These are phyloP conservation scores for Penicillium coprophilum DNA, from an alignment of 495 filamentous ascomycete species.

Conservation along the genomic window DNA sequence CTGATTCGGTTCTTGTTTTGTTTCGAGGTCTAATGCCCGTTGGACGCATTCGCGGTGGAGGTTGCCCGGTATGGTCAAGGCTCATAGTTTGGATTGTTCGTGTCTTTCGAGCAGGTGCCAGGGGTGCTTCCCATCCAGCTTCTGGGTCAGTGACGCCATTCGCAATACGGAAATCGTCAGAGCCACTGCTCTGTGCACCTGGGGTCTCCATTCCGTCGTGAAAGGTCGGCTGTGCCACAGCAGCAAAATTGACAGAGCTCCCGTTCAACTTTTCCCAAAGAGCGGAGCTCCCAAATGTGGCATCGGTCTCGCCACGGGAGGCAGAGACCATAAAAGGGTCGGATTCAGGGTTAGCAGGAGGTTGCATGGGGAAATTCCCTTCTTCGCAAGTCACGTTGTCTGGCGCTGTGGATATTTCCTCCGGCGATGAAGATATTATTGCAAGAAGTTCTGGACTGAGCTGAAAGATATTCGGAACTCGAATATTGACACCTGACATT, in stretches of 20 bases:
- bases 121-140: conserved; percentile 58
- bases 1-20: conserved; percentile 49
- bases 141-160: conserved; percentile 35
- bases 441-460: conserved; percentile 65
- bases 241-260: conserved; percentile 41
- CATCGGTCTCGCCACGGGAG: conserved; percentile 39
- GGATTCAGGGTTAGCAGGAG: conserved; percentile 41
- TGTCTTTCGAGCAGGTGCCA: conserved; percentile 63
- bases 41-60: conserved; percentile 63
- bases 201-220: conserved; percentile 47
- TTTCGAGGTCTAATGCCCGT: conserved; percentile 52
- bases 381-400: conserved; percentile 41
- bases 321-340: conserved; percentile 51
- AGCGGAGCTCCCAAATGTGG: conserved; percentile 50
- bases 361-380: conserved; percentile 43
- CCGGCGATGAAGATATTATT: conserved; percentile 43
- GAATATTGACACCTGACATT: conserved; percentile 66
- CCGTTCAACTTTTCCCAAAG: conserved; percentile 60
- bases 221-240: conserved; percentile 29
- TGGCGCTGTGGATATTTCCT: conserved; percentile 34
- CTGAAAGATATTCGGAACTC: conserved; percentile 82
- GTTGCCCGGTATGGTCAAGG: conserved; percentile 51
- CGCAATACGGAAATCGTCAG: conserved; percentile 43
- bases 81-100: conserved; percentile 58
- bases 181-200: conserved; percentile 42